phyloP scores from a whole-genome alignment of 345 rosid species.

The Rhodamnia argentea region DNA sequence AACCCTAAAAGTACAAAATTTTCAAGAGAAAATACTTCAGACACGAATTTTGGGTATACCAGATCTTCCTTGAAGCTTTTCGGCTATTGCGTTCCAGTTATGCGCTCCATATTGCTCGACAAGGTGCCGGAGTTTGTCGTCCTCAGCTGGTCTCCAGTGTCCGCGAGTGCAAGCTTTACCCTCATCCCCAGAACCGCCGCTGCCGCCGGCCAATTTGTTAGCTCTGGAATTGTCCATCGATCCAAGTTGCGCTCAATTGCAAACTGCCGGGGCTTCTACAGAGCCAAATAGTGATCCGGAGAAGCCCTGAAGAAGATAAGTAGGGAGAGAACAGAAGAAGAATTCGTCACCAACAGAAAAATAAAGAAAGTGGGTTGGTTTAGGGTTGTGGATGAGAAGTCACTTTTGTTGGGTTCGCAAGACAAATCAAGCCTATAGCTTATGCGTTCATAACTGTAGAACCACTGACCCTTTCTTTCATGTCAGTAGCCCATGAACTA shows the following conservation, averaged over 20 bases:
- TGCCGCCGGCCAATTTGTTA: conserved; percentile 9
- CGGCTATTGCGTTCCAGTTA: conserved; percentile 74
- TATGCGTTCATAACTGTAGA: conserved; percentile 9
- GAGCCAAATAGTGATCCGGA: not conserved
- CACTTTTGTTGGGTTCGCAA: conserved; percentile 74
- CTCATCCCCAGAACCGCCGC: conserved; percentile 20
- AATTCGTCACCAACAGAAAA: not conserved
- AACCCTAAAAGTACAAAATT: not conserved
- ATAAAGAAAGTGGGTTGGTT: conserved; percentile 41
- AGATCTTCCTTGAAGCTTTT: conserved; percentile 67
- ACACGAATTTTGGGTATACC: conserved; percentile 14
- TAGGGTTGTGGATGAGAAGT: conserved; percentile 60
- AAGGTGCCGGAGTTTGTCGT: conserved; percentile 53
- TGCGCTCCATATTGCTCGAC: conserved; percentile 55
- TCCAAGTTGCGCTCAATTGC: not conserved
- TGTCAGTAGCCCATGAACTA: conserved; percentile 16
- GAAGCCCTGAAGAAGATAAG: conserved; percentile 30
- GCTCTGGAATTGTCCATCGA: not conserved
- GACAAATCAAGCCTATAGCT: conserved; percentile 27
- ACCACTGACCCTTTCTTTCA: conserved; percentile 22
- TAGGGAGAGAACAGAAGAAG: conserved; percentile 9
- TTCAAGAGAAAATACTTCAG: not conserved
- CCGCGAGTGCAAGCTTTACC: conserved; percentile 39
- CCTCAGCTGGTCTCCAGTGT: conserved; percentile 77
- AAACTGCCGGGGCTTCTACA: not conserved